Evolutionary conservation across 495 filamentous ascomycete species (phyloP), one percentile per base, ranked within the genome.

Genomic region (Durotheca rogersii): DNA sequence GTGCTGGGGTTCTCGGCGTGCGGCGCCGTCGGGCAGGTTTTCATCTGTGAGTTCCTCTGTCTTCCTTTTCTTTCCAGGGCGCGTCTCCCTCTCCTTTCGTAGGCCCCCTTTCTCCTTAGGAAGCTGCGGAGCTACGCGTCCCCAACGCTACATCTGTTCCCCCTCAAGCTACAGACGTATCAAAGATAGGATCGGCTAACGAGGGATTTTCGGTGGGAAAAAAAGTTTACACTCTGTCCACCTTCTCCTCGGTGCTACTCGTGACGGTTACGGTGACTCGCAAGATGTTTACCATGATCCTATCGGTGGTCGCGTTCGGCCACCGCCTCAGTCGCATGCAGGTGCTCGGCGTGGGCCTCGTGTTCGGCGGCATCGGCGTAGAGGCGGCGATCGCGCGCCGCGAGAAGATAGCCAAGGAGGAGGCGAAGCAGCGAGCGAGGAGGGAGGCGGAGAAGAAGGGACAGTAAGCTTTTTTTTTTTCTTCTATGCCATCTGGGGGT

Each of bases 221-320:
- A 4, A 30, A 25, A 88, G 82, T 96, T 78, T 90, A 95, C 71
- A 96, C 94, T 0, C 79, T 98, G 27, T 85, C 88, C 10, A 85
- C 85, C 29, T 98, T 98, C 72, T 93, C 88, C 25, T 90, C 86
- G 6, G 76, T 98, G 46, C 77, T 97, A 40, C 83, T 98, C 19
- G 93, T 96, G 9, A 98, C 93, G 7, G 90, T 98, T 0, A 98
- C 91, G 1, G 93, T 98, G 7, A 98, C 93, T 34, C 78, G 93
- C 55, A 98, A 98, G 74, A 98, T 98, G 94, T 78, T 96, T 64
- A 96, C 90, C 49, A 98, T 98, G 93, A 87, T 97, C 51, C 77
- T 98, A 33, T 92, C 87, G 51, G 93, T 98, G 18, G 74, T 97
- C 41, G 89, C 87, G 75, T 98, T 96, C 69, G 93, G 94, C 20